Evolutionary conservation across 2,329 filamentous ascomycete species (phyloP).

Genomic region (Aspergillus japonicus): DNA sequence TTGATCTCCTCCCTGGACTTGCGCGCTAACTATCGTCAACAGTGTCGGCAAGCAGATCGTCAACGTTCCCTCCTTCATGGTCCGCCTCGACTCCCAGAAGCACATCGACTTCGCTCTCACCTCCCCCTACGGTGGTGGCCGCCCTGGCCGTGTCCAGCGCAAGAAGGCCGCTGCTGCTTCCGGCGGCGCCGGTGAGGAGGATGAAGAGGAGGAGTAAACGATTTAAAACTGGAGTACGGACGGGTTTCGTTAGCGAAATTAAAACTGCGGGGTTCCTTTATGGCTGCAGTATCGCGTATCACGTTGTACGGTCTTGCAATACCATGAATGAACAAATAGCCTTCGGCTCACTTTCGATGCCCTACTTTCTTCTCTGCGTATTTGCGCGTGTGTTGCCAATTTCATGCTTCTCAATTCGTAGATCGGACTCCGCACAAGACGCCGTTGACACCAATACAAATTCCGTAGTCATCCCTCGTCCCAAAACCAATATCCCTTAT

Average conservation of each 20-base stretch:
- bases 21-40: background rate
- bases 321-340: conserved; percentile 38
- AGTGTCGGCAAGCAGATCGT: conserved; percentile 99
- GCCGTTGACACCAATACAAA: conserved; percentile 13
- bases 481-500: conserved; percentile 13
- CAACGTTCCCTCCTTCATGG: conserved; percentile 99
- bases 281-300: conserved; percentile 40
- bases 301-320: conserved; percentile 43
- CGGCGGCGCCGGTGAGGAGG: conserved; percentile 57
- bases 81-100: conserved; percentile 99
- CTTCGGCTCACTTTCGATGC: conserved; percentile 37
- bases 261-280: conserved; percentile 35
- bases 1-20: background rate
- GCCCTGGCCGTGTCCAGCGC: conserved; percentile 95
- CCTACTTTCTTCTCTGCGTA: conserved; percentile 17
- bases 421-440: conserved; percentile 21
- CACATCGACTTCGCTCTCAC: conserved; percentile 99
- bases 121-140: conserved; percentile 96
- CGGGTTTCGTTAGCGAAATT: conserved; percentile 39
- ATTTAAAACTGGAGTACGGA: conserved; percentile 40
- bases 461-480: conserved; percentile 23
- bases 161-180: conserved; percentile 99
- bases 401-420: conserved; percentile 8
- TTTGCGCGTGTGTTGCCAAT: background rate
- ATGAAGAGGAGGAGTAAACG: conserved; percentile 72